Conservation (phyloP, 2,329 filamentous ascomycete species). For the Gliomastix tumulicola region DNA sequence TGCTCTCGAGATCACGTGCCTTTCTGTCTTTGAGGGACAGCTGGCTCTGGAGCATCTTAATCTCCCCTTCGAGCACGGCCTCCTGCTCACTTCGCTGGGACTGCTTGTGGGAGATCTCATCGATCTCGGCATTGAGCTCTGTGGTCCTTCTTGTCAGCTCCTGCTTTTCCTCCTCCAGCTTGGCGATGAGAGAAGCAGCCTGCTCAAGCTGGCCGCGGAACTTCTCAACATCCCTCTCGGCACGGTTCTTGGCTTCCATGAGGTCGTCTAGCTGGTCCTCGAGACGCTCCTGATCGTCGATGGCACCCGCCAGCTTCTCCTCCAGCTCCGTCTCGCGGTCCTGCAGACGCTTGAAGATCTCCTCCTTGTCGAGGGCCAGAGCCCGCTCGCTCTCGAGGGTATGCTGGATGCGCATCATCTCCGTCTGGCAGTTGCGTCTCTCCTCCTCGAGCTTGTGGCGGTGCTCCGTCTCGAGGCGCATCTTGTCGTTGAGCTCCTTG, state of each 20-base stretch:
- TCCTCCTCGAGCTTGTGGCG: conserved; percentile 85
- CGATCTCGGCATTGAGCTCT: conserved; percentile 63
- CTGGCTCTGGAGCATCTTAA: conserved; percentile 89
- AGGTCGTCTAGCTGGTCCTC: conserved; percentile 91
- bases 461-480: conserved; percentile 67
- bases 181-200: conserved; percentile 78
- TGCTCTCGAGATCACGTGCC: conserved; percentile 76
- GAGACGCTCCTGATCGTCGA: conserved; percentile 88
- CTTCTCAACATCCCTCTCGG: conserved; percentile 76
- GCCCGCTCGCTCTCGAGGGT: conserved; percentile 92
- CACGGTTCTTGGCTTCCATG: conserved; percentile 80
- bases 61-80: conserved; percentile 69
- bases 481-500: conserved; percentile 74
- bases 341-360: conserved; percentile 96
- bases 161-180: conserved; percentile 80
- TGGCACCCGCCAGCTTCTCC: conserved; percentile 85
- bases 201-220: conserved; percentile 82
- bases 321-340: conserved; percentile 84
- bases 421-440: conserved; percentile 74
- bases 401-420: conserved; percentile 85
- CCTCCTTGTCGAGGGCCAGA: conserved; percentile 95
- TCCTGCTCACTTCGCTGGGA: conserved; percentile 72
- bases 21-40: conserved; percentile 85
- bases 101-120: conserved; percentile 62
- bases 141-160: conserved; percentile 61